Conservation (phyloP, 2,329 filamentous ascomycete species). For the Proliferodiscus dingleyae region DNA sequence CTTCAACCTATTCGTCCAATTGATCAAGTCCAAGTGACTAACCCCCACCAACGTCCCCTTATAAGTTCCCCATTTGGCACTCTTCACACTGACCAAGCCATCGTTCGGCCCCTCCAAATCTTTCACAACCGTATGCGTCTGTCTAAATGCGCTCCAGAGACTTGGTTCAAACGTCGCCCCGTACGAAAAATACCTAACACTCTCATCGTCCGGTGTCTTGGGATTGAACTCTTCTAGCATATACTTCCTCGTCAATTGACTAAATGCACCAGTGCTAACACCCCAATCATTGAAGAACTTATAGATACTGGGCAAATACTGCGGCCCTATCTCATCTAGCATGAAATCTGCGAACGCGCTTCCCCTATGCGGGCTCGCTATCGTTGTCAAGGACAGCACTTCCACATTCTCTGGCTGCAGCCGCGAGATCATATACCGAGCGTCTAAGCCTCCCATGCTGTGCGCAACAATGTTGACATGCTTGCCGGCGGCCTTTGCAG, state of each 20-base stretch:
- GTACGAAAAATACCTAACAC: slow-evolving; percentile 58
- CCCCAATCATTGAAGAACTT: slow-evolving; percentile 46
- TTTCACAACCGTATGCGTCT: slow-evolving; percentile 46
- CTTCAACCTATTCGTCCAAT: slow-evolving; percentile 59
- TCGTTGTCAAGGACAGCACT: slow-evolving; percentile 38
- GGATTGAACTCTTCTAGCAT: slow-evolving; percentile 58
- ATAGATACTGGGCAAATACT: slow-evolving; percentile 51
- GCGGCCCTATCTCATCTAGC: slow-evolving; percentile 42
- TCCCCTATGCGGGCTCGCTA: slow-evolving; percentile 36
- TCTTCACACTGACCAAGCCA: slow-evolving; percentile 61
- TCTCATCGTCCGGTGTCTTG: slow-evolving; percentile 46
- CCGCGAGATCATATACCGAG: slow-evolving; percentile 59
- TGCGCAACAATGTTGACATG: slow-evolving; percentile 75
- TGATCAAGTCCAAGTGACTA: slow-evolving; percentile 61
- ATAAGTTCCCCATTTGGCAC: slow-evolving; percentile 58
- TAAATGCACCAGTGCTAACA: slow-evolving; percentile 55
- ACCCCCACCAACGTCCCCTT: slow-evolving; percentile 58
- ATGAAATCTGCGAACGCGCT: slow-evolving; percentile 49
- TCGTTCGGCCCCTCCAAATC: slow-evolving; percentile 56
- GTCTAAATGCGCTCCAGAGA: slow-evolving; percentile 60
- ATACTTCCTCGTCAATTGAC: slow-evolving; percentile 54
- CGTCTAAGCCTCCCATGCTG: slow-evolving; percentile 62
- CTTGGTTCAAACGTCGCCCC: slow-evolving; percentile 51
- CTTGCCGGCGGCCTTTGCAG: slow-evolving; percentile 38
- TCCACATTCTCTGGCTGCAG: slow-evolving; percentile 42